phyloP scores from a whole-genome alignment of 257 asterid species.

The Voacanga thouarsii region DNA sequence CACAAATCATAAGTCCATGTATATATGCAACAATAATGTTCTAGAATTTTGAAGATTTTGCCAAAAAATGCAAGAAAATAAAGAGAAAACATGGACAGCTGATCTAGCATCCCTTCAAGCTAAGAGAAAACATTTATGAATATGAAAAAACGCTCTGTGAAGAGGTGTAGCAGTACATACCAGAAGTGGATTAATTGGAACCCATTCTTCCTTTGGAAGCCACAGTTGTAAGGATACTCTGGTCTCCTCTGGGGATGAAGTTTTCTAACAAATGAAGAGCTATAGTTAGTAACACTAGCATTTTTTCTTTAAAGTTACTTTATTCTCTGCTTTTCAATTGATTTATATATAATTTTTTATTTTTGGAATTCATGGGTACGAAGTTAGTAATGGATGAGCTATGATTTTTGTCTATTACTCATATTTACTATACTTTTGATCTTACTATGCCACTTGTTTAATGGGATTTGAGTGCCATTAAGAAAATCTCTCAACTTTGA shows the following conservation, averaged over 20 bases:
- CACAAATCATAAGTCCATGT: neutral
- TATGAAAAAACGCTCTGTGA: neutral
- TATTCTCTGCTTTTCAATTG: neutral
- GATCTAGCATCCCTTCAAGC: neutral
- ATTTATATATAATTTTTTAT: neutral
- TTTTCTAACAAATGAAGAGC: conserved; percentile 42
- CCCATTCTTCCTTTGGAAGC: conserved; percentile 99
- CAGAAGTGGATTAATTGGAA: conserved; percentile 91
- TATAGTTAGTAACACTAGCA: neutral
- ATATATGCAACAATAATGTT: neutral
- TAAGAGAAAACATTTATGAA: neutral
- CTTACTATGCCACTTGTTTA: too few species aligned
- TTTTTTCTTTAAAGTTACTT: neutral
- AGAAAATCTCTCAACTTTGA: neutral
- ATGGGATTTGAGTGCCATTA: neutral
- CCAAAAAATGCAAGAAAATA: neutral
- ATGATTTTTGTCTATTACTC: neutral
- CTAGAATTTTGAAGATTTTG: neutral
- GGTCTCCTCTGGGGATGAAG: conserved; percentile 79
- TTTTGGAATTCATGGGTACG: neutral
- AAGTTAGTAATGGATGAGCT: neutral
- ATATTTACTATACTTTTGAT: neutral
- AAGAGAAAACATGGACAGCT: neutral
- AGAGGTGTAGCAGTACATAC: conserved; percentile 29
- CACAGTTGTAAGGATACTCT: conserved; percentile 86